These are phyloP conservation scores for Leccinum boreale DNA, from an alignment of 768 basidiomycete genomes.

Conservation along the genomic window DNA sequence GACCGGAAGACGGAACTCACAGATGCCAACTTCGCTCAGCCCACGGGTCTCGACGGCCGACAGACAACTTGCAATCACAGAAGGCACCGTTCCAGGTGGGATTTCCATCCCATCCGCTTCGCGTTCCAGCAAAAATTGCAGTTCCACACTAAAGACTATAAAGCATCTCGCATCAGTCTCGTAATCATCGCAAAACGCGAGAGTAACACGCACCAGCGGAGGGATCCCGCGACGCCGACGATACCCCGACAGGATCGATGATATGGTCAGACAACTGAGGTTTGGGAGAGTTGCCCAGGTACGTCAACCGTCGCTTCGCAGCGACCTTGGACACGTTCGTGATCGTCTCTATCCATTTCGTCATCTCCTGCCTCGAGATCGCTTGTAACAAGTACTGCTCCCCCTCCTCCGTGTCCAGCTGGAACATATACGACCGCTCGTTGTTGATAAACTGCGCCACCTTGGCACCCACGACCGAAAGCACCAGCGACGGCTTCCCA, in stretches of 20 bases:
- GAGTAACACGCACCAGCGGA: constrained; percentile 55
- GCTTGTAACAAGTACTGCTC: constrained; percentile 81
- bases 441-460: constrained; percentile 73
- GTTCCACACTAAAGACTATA: constrained; percentile 73
- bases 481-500: constrained; percentile 72
- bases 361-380: constrained; percentile 65
- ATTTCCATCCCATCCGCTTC: constrained; percentile 53
- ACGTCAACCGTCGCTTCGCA: constrained; percentile 76
- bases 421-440: constrained; percentile 79
- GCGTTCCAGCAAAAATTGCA: constrained; percentile 64
- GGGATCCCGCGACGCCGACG: constrained; percentile 63
- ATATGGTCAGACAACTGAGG: constrained; percentile 73
- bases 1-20: constrained; percentile 42
- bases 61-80: constrained; percentile 62
- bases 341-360: constrained; percentile 75
- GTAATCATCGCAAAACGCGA: background rate
- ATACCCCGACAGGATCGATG: constrained; percentile 48
- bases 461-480: constrained; percentile 70
- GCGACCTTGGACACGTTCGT: constrained; percentile 66
- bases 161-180: constrained; percentile 4
- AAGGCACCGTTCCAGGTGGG: constrained; percentile 58
- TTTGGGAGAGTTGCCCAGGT: constrained; percentile 73
- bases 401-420: constrained; percentile 83
- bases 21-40: constrained; percentile 78
- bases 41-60: constrained; percentile 72